A percentile compares a stretch with the other conserved stretches of the same genome.
phyloP scores from a whole-genome alignment of 176 grass and related monocot species.

The Carex parvula region DNA sequence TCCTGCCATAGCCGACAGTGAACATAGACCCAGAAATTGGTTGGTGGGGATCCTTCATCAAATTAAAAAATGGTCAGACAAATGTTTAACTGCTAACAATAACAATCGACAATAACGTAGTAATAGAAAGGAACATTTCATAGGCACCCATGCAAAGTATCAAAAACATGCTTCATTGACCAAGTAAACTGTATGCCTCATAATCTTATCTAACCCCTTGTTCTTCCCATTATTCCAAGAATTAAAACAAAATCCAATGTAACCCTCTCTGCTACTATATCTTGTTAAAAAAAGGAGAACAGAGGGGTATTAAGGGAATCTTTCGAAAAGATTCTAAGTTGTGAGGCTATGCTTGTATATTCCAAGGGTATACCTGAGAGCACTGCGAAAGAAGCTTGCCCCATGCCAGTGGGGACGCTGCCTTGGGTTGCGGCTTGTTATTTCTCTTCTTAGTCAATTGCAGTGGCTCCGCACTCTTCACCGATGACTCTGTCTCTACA shows the following conservation, averaged over 20 bases:
- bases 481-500: constrained; percentile 32
- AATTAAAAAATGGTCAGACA: constrained; percentile 26
- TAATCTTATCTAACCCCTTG: constrained; percentile 1
- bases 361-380: constrained; percentile 27
- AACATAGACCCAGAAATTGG: constrained; percentile 59
- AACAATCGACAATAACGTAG: background rate
- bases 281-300: background rate
- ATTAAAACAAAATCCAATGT: constrained; percentile 4
- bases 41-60: constrained; percentile 68
- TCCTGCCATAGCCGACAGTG: constrained; percentile 76
- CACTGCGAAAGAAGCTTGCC: constrained; percentile 66
- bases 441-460: constrained; percentile 32
- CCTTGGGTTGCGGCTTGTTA: constrained; percentile 25
- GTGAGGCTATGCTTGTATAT: background rate
- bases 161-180: constrained; percentile 7
- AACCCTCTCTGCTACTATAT: background rate
- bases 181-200: constrained; percentile 12
- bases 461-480: constrained; percentile 36
- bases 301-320: background rate
- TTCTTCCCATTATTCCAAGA: background rate
- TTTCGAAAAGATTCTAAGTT: background rate
- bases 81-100: constrained; percentile 19
- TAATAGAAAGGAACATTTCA: background rate
- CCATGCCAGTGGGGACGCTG: constrained; percentile 32
- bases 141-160: constrained; percentile 1